phyloP scores from a whole-genome alignment of 495 filamentous ascomycete genomes.

The Cairneyella variabilis region DNA sequence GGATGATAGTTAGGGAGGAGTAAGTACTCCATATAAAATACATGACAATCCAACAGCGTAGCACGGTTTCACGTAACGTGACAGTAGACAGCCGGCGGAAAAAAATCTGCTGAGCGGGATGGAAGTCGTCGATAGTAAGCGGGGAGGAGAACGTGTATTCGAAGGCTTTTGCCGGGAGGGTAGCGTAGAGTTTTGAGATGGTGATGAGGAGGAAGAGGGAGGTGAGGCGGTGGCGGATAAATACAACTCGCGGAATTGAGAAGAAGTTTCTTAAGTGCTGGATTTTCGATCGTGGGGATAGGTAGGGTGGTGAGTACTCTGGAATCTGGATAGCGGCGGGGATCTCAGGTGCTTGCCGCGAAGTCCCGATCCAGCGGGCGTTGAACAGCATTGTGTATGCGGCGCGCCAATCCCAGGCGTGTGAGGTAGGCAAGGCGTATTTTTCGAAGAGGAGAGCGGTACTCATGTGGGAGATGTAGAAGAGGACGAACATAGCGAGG shows the following conservation, averaged over 20 bases:
- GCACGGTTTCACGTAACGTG: not conserved
- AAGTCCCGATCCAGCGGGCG: not conserved
- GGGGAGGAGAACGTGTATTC: not conserved
- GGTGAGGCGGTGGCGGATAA: not conserved
- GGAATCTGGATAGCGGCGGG: not conserved
- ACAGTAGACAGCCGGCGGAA: not conserved
- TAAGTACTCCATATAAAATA: not conserved
- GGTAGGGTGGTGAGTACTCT: not conserved
- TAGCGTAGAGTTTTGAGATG: not conserved
- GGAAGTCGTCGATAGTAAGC: not conserved
- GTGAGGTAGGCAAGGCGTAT: not conserved
- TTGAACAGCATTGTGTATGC: slow-evolving; percentile 5
- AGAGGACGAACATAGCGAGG: slow-evolving; percentile 1
- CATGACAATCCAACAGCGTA: not conserved
- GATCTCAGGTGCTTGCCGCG: not conserved
- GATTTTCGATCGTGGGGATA: not conserved
- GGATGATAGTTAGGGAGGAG: not conserved
- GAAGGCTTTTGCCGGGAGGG: not conserved
- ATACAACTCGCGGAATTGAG: not conserved
- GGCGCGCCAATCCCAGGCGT: not conserved
- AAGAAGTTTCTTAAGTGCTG: not conserved
- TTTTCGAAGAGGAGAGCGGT: not conserved
- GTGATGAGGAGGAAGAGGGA: not conserved
- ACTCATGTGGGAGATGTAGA: slow-evolving; percentile 7
- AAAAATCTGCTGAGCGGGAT: not conserved